Evolutionary conservation across 257 asterid genomes (phyloP).

Genomic region (Coffea canephora): DNA sequence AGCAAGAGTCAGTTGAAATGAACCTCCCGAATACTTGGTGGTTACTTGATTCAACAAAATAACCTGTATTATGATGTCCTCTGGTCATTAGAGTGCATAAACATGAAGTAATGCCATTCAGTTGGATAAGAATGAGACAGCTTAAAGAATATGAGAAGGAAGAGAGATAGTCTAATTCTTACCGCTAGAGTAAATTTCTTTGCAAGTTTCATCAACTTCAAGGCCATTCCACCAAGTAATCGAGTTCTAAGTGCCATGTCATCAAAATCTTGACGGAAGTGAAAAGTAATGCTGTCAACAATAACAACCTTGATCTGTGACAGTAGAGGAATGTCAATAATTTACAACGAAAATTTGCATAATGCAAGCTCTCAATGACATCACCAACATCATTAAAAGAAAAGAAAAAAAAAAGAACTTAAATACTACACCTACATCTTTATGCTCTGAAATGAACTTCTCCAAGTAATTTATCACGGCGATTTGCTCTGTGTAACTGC

Average conservation of each 20-base stretch:
- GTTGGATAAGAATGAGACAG: background rate
- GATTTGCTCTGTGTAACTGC: constrained; percentile 91
- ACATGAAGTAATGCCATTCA: background rate
- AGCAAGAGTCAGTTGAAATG: constrained; percentile 87
- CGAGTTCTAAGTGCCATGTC: constrained; percentile 95
- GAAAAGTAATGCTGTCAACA: constrained; percentile 90
- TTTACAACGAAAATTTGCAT: background rate
- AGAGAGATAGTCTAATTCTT: constrained; percentile 27
- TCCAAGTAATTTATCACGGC: constrained; percentile 84
- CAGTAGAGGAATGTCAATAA: constrained; percentile 2
- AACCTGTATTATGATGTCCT: constrained; percentile 53
- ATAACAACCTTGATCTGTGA: constrained; percentile 77
- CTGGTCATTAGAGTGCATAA: constrained; percentile 2
- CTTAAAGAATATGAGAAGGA: background rate
- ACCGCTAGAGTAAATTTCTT: constrained; percentile 76
- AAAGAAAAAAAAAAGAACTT: no score
- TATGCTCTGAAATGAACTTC: constrained; percentile 72
- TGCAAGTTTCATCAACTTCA: constrained; percentile 89
- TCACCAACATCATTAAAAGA: no score
- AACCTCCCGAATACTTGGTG: constrained; percentile 71
- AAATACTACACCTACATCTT: constrained; percentile 61
- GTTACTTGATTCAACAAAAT: constrained; percentile 86
- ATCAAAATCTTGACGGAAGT: constrained; percentile 93
- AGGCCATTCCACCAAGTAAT: constrained; percentile 78
- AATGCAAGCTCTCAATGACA: no score